phyloP scores from a whole-genome alignment of 2,329 filamentous ascomycete species.

The Teratosphaeria zuluensis region DNA sequence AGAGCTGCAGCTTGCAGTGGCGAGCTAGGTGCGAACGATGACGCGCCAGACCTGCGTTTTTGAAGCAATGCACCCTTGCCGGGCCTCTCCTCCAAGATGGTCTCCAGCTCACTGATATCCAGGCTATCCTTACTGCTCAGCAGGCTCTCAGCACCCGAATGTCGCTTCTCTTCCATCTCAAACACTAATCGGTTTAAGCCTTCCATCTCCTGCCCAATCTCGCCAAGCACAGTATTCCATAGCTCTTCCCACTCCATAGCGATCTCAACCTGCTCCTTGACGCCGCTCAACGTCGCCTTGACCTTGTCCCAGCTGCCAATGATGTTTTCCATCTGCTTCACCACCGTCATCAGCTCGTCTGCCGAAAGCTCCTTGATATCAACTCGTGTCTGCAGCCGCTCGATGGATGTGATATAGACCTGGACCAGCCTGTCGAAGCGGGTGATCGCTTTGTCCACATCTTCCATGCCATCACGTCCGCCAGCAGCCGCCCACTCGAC shows the following conservation, averaged over 20 bases:
- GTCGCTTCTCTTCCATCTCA: slow-evolving; percentile 93
- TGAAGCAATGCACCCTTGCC: slow-evolving; percentile 39
- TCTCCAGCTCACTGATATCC: slow-evolving; percentile 84
- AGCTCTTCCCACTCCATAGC: slow-evolving; percentile 99
- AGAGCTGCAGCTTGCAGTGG: slow-evolving; percentile 53
- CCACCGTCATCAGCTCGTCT: slow-evolving; percentile 63
- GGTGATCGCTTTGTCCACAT: slow-evolving; percentile 59
- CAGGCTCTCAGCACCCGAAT: slow-evolving; percentile 64
- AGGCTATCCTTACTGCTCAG: slow-evolving; percentile 42
- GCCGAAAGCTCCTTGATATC: slow-evolving; percentile 66
- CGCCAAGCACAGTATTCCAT: slow-evolving; percentile 86
- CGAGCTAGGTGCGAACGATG: slow-evolving; percentile 48
- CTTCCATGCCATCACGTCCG: slow-evolving; percentile 67
- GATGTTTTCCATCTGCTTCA: slow-evolving; percentile 82
- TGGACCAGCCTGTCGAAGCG: slow-evolving; percentile 84
- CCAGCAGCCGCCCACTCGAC: slow-evolving; percentile 93
- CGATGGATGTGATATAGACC: slow-evolving; percentile 89
- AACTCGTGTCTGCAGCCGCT: slow-evolving; percentile 68
- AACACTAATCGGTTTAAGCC: slow-evolving; percentile 74
- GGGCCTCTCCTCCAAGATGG: slow-evolving; percentile 82
- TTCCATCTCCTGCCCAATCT: slow-evolving; percentile 84
- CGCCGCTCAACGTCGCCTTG: slow-evolving; percentile 62
- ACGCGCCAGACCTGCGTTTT: slow-evolving; percentile 60
- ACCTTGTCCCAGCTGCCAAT: slow-evolving; percentile 77
- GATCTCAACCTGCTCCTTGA: slow-evolving; percentile 86